Percentiles rank a stretch among this genome's conserved stretches.
Conservation (phyloP, 495 filamentous ascomycete genomes). For the Neurospora sp. region DNA sequence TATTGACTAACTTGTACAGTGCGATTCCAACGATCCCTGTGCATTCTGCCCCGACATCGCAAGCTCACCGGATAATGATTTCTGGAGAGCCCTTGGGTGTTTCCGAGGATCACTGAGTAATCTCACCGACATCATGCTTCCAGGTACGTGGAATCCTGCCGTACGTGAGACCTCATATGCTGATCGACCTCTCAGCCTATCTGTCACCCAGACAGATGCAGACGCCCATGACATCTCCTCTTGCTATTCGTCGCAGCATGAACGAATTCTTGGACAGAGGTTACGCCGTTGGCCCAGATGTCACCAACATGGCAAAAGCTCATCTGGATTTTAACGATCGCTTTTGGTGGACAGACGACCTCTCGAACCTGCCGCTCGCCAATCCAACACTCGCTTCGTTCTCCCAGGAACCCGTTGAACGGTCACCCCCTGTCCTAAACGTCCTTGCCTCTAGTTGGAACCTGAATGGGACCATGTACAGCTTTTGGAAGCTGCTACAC, state of each 20-base stretch:
- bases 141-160: slow-evolving; percentile 22
- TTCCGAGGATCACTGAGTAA: slow-evolving; percentile 32
- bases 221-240: slow-evolving; percentile 39
- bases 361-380: slow-evolving; percentile 31
- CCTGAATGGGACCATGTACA: slow-evolving; percentile 28
- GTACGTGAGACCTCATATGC: background rate
- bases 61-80: slow-evolving; percentile 26
- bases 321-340: slow-evolving; percentile 39
- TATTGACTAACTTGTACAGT: slow-evolving; percentile 20
- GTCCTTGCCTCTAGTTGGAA: slow-evolving; percentile 40
- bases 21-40: slow-evolving; percentile 37
- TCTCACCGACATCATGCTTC: slow-evolving; percentile 36
- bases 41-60: slow-evolving; percentile 27
- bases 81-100: slow-evolving; percentile 38
- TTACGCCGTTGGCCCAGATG: slow-evolving; percentile 27
- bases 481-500: slow-evolving; percentile 37
- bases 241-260: slow-evolving; percentile 38
- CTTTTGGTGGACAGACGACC: slow-evolving; percentile 43
- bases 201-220: slow-evolving; percentile 35
- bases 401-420: slow-evolving; percentile 27
- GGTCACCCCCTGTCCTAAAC: slow-evolving; percentile 32
- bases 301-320: slow-evolving; percentile 28
- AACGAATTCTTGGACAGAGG: slow-evolving; percentile 39
- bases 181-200: slow-evolving; percentile 18
- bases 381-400: slow-evolving; percentile 33